Base-by-base conservation (phyloP, 1,139 yeast species). In the Taphrina communis region DNA sequence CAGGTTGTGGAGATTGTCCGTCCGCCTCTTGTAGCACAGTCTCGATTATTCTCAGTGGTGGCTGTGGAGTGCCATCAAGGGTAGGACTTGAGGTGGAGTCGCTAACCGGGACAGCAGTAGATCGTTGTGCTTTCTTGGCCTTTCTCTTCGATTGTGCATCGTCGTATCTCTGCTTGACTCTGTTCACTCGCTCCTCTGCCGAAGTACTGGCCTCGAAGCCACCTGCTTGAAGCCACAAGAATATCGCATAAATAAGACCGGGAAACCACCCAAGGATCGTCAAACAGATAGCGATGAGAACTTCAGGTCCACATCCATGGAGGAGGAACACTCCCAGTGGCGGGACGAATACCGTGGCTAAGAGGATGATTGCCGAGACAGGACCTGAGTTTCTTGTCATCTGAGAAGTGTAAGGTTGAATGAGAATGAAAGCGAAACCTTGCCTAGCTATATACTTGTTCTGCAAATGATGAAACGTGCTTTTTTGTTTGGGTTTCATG, bases 211-310 rank as follows among this genome's bases (percentile, higher is more conserved):
- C 38, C n/a, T 41, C 58, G 19, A 39, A 62, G 14, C 59, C 59
- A 6, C 66, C 59, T 3, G 58, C 66, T 8, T 31, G 19, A 25
- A 51, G 59, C 66, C 66, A 62, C 68, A 63, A 6, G 73, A 71
- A 53, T 66, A 72, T 14, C 55, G 69, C 46, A 70, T 69, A 63
- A 31, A 52, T 21, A 17, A 55, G 9, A 5, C 73, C 73, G 6
- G 73, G 73, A 14, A 72, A 39, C 65, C 71, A 71, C 21, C 73
- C 73, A 21, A 72, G 73, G 17, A 72, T 17, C 9, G 73, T 71
- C 56, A 72, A 69, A 17, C 63, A 60, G 25, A 71, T 55, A 53
- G 70, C 70, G 51, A 72, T 72, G 48, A 72, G 44, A 46, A 72
- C 59, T 36, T 72, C 73, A 36, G 71, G 71, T n/a, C 73, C 69